Evolutionary conservation across 164 flowering plant genomes (phyloP).

Genomic region (Vitis vinifera): DNA sequence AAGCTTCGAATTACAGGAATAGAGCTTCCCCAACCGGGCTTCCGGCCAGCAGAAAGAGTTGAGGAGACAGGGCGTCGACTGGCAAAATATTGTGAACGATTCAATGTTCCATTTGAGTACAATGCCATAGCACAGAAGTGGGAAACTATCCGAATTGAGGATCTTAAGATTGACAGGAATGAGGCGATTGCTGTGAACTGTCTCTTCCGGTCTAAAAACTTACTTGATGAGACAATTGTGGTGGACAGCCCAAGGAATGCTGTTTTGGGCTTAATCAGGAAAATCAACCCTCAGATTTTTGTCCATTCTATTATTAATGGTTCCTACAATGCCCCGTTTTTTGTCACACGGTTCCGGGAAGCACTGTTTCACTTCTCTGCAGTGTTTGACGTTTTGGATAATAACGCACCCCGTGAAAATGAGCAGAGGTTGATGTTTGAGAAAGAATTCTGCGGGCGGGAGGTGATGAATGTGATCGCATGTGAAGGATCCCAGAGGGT

Average conservation of each 20-base stretch:
- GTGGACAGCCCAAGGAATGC: slow-evolving; percentile 38
- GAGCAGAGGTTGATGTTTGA: slow-evolving; percentile 42
- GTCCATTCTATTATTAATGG: slow-evolving; percentile 42
- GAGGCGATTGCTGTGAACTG: slow-evolving; percentile 52
- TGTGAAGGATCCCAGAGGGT: slow-evolving; percentile 56
- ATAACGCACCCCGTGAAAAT: slow-evolving; percentile 29
- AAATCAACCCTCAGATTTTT: slow-evolving; percentile 46
- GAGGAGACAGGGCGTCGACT: slow-evolving; percentile 57
- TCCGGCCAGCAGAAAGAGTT: slow-evolving; percentile 47
- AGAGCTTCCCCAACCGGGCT: slow-evolving; percentile 60
- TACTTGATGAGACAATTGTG: slow-evolving; percentile 54
- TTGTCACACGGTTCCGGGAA: slow-evolving; percentile 56
- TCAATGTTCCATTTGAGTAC: slow-evolving; percentile 59
- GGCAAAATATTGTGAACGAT: slow-evolving; percentile 46
- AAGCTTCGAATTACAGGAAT: slow-evolving; percentile 59
- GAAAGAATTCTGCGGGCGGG: slow-evolving; percentile 41
- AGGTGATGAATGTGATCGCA: slow-evolving; percentile 47
- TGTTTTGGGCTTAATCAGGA: slow-evolving; percentile 45
- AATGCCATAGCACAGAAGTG: slow-evolving; percentile 53
- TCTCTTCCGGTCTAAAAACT: slow-evolving; percentile 32
- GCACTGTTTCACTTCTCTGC: slow-evolving; percentile 55
- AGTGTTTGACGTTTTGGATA: slow-evolving; percentile 46
- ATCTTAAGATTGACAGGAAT: slow-evolving; percentile 30
- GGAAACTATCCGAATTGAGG: slow-evolving; percentile 48
- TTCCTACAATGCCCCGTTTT: slow-evolving; percentile 52